Evolutionary conservation across 202 grass and related monocot species (phyloP).

Genomic region (Elaeis oleifera): DNA sequence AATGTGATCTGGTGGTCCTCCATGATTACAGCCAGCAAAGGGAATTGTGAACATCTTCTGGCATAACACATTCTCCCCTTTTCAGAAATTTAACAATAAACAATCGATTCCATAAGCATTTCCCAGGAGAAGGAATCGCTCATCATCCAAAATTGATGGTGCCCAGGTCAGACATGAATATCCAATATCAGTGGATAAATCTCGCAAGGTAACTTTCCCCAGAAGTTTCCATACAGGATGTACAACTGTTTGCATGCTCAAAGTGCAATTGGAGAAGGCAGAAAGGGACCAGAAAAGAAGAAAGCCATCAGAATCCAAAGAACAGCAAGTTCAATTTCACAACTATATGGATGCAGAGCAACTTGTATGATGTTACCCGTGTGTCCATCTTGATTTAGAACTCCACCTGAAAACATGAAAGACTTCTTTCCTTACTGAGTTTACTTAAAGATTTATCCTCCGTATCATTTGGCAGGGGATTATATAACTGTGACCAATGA

Average conservation of each 20-base stretch:
- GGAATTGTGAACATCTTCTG: slow-evolving; percentile 62
- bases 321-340: slow-evolving; percentile 68
- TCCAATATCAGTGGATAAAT: slow-evolving; percentile 37
- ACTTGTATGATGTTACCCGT: slow-evolving; percentile 57
- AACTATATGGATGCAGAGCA: slow-evolving; percentile 57
- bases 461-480: slow-evolving; percentile 26
- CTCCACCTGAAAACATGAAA: slow-evolving; percentile 31
- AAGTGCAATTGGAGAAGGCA: slow-evolving; percentile 53
- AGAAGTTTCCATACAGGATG: slow-evolving; percentile 68
- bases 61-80: slow-evolving; percentile 35
- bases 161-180: slow-evolving; percentile 81
- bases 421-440: slow-evolving; percentile 31
- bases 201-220: slow-evolving; percentile 47
- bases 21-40: slow-evolving; percentile 31
- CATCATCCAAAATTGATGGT: slow-evolving; percentile 49
- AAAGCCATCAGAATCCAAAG: slow-evolving; percentile 63
- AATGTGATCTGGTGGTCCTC: slow-evolving; percentile 56
- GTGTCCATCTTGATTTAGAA: slow-evolving; percentile 66
- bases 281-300: slow-evolving; percentile 87
- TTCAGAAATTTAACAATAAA: slow-evolving; percentile 45
- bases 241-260: slow-evolving; percentile 34
- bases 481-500: slow-evolving; percentile 37
- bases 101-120: slow-evolving; percentile 61
- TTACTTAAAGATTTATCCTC: slow-evolving; percentile 30
- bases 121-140: slow-evolving; percentile 71